A percentile compares a stretch with the other conserved stretches of the same genome.
These are phyloP conservation scores for Sclerotinia subarctica DNA, from an alignment of 2,329 filamentous ascomycete genomes.

Conservation along the genomic window DNA sequence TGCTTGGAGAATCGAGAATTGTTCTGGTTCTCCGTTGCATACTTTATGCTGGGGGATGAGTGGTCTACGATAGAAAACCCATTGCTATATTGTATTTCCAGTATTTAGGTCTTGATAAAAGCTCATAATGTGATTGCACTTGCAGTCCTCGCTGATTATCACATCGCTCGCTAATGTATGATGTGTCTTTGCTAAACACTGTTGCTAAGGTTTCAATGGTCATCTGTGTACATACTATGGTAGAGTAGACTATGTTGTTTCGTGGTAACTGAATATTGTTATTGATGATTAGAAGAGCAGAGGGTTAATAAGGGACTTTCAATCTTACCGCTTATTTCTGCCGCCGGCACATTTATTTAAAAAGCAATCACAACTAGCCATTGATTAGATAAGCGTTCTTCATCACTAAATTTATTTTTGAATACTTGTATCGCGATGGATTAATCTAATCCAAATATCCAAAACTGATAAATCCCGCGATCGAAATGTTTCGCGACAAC, in stretches of 20 bases:
- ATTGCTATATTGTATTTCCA: background rate
- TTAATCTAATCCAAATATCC: background rate
- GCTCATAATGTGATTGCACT: background rate
- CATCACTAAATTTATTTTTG: background rate
- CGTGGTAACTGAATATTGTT: background rate
- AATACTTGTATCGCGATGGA: background rate
- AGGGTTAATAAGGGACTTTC: background rate
- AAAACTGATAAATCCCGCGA: background rate
- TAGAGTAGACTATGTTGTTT: background rate
- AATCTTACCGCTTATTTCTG: background rate
- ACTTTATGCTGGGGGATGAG: too few relatives aligned
- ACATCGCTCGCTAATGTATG: background rate
- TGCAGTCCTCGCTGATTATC: background rate
- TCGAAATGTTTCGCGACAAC: slow-evolving; percentile 15
- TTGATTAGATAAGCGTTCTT: slow-evolving; percentile 16
- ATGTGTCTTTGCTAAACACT: background rate
- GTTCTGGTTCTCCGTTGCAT: too few relatives aligned
- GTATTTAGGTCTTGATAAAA: background rate
- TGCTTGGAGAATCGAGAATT: background rate
- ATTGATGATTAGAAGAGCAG: background rate
- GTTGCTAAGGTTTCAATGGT: background rate
- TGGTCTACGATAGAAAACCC: background rate
- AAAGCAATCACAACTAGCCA: background rate
- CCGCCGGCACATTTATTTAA: too few relatives aligned
- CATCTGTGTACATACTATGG: background rate